Conservation (phyloP, 2,329 filamentous ascomycete species). For the Cladosporium sp. region DNA sequence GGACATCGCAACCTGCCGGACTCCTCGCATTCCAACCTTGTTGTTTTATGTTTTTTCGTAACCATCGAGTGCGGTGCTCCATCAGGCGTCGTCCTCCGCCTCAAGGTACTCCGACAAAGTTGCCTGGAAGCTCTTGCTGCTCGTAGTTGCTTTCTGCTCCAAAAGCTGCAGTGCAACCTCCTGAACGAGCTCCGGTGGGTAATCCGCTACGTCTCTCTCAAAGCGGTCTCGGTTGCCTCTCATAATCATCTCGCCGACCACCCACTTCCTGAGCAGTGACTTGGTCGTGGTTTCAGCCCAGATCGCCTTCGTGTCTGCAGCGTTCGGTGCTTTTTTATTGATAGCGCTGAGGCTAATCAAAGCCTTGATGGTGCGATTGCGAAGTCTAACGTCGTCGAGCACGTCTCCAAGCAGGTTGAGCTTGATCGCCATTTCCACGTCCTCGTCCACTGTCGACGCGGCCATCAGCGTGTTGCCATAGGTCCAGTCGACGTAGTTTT, state of each 20-base stretch:
- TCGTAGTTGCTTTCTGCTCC: too few relatives aligned
- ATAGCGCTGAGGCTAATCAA: background rate
- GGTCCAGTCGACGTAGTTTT: background rate
- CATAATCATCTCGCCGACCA: background rate
- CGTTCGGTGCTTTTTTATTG: background rate
- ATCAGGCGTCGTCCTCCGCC: background rate
- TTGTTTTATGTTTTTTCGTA: too few relatives aligned
- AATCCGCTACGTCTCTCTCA: background rate
- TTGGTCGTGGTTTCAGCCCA: background rate
- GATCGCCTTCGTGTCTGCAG: background rate
- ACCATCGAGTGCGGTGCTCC: too few relatives aligned
- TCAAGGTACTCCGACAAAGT: background rate
- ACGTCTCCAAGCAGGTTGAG: constrained; percentile 1
- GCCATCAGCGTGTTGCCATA: background rate
- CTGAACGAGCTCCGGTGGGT: too few relatives aligned
- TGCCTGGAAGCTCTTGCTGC: too few relatives aligned
- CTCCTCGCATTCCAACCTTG: too few relatives aligned
- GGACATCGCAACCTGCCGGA: too few relatives aligned
- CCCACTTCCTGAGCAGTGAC: background rate
- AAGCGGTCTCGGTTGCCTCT: background rate
- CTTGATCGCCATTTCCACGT: background rate
- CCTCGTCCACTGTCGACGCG: background rate
- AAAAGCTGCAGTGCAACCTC: too few relatives aligned
- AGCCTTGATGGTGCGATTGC: background rate
- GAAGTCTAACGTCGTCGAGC: background rate